Percentiles rank a stretch among this genome's conserved stretches.
These are phyloP conservation scores for Heimioporus retisporus DNA, from an alignment of 1,284 basidiomycete genomes.

Conservation along the genomic window DNA sequence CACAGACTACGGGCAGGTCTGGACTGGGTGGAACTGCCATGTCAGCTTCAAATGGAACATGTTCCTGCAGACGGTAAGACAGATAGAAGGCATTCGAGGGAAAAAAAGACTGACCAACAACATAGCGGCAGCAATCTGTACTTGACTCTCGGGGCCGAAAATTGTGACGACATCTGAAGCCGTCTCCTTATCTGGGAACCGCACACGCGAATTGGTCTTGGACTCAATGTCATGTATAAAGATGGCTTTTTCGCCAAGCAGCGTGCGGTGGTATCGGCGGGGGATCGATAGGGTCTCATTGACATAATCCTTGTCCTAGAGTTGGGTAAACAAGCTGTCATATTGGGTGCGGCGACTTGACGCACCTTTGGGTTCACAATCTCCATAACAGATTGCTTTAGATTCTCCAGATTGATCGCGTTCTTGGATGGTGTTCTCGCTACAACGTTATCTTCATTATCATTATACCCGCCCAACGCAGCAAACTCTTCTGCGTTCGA, in stretches of 20 bases:
- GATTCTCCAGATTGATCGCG: slow-evolving; percentile 93
- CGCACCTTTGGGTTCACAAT: slow-evolving; percentile 94
- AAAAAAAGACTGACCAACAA: slow-evolving; percentile 71
- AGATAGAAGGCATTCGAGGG: neutral
- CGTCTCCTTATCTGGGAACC: slow-evolving; percentile 96
- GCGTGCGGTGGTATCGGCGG: slow-evolving; percentile 93
- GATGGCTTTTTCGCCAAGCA: slow-evolving; percentile 96
- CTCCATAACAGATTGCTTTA: slow-evolving; percentile 98
- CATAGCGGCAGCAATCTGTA: slow-evolving; percentile 97
- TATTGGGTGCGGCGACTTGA: slow-evolving; percentile 4
- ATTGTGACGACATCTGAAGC: slow-evolving; percentile 94
- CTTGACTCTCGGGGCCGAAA: slow-evolving; percentile 97
- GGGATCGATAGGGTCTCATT: slow-evolving; percentile 95
- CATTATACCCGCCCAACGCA: slow-evolving; percentile 93
- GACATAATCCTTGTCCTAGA: slow-evolving; percentile 95
- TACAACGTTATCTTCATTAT: slow-evolving; percentile 99
- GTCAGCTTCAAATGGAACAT: slow-evolving; percentile 98
- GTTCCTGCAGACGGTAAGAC: slow-evolving; percentile 71
- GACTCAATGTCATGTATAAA: slow-evolving; percentile 98
- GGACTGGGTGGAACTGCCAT: slow-evolving; percentile 89
- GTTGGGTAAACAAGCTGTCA: slow-evolving; percentile 9
- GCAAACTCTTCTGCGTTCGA: slow-evolving; percentile 99
- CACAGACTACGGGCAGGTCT: slow-evolving; percentile 81
- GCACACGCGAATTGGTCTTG: slow-evolving; percentile 95
- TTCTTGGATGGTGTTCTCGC: slow-evolving; percentile 99